Evolutionary conservation across 2,329 filamentous ascomycete genomes (phyloP), one percentile per base, ranked within the genome.

Genomic region (Hymenoscyphus fraxineus): DNA sequence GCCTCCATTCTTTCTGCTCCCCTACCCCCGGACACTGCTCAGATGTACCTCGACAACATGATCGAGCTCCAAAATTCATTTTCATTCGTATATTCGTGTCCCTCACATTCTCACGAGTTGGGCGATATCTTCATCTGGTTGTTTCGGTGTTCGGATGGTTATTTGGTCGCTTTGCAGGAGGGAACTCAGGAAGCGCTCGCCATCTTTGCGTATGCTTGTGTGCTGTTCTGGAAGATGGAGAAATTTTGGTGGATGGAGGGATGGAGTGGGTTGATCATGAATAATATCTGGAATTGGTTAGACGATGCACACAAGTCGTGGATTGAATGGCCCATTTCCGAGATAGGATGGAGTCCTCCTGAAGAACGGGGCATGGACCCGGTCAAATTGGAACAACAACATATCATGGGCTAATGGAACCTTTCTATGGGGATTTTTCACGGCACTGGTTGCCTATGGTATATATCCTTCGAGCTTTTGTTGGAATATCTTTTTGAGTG

Each of bases 181-280:
- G 73, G 73, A 62, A 73, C 74, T 57, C 71, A 74, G 58, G 73
- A 75, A 65, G 64, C 66, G 2, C 38, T 70, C 47, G 61, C 63
- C 0, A 65, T 70, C 6, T 64, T 70, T 32, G 68, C 65, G 3
- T 68, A 66, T 55, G 65, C 62, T 35, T 67, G 67, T 31, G 65
- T 64, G 2, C 54, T 69, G 44, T 60, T 67, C n/a, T 57, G 61
- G 13, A 56, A 61, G 15, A 39, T 68, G 27, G 58, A 65, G 39
- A 27, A 12, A 16, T 63, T 64, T 16, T 70, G 68, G 67, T 69
- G 65, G 62, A 40, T 68, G 15, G 70, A 76, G 51, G 75, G 76
- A 1, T 77, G 76, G 73, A 73, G 73, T 0, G 65, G 64, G 16
- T 72, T 75, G 58, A 63, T 78, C n/a, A 73, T 78, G 38, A 62